Evolutionary conservation across 768 basidiomycete species (phyloP).

Genomic region (Tylopilus cervinicoccineus): DNA sequence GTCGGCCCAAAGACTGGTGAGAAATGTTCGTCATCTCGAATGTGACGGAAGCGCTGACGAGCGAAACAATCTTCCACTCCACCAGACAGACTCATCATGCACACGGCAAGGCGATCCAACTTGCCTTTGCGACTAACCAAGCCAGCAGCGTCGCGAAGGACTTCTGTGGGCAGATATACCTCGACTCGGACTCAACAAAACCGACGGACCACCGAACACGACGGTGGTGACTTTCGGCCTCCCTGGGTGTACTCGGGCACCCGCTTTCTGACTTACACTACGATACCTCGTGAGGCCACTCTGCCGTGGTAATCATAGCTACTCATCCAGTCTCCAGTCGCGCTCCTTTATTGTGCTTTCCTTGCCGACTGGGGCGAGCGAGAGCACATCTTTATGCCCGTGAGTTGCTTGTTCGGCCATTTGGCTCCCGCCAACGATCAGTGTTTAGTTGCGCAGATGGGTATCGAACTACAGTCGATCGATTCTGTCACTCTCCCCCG

Average conservation of each 20-base stretch:
- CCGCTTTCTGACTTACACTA: constrained; percentile 46
- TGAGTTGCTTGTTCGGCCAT: constrained; percentile 32
- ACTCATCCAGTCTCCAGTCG: constrained; percentile 34
- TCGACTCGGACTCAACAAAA: constrained; percentile 15
- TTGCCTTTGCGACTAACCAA: constrained; percentile 1
- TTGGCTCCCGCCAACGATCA: not conserved
- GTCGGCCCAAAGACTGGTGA: no score
- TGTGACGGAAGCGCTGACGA: no score
- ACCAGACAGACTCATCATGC: constrained; percentile 6
- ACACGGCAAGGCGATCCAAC: constrained; percentile 5
- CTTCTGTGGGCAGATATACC: constrained; percentile 4
- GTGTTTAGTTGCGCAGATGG: constrained; percentile 55
- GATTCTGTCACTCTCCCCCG: constrained; percentile 57
- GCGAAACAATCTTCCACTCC: constrained; percentile 6
- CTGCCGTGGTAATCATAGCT: not conserved
- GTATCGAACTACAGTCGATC: constrained; percentile 42
- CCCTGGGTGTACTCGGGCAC: constrained; percentile 56
- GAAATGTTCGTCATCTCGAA: no score
- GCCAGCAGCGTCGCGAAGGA: not conserved
- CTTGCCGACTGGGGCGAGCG: constrained; percentile 65
- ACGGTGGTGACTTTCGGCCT: constrained; percentile 47
- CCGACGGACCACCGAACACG: constrained; percentile 12
- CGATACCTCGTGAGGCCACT: constrained; percentile 49
- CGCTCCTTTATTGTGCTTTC: constrained; percentile 55
- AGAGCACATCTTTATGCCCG: constrained; percentile 68